Evolutionary conservation across 2,329 filamentous ascomycete species (phyloP).

Genomic region (Fusarium miscanthi): DNA sequence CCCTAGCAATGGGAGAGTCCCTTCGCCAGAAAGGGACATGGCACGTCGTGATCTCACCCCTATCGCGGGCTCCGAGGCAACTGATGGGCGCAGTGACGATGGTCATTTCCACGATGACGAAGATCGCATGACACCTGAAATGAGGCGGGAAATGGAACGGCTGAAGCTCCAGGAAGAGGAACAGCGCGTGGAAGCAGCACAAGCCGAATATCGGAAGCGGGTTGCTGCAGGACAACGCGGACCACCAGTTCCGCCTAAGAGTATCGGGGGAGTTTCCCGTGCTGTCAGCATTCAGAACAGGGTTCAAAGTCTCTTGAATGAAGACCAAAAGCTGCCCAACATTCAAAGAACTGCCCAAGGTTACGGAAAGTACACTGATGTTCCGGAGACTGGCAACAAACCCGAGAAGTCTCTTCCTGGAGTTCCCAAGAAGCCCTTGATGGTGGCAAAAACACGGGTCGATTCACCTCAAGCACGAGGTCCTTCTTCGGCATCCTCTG

Average conservation of each 20-base stretch:
- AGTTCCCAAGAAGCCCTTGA: constrained; percentile 64
- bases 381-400: constrained; percentile 51
- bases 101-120: constrained; percentile 68
- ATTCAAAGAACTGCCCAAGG: constrained; percentile 82
- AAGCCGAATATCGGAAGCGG: constrained; percentile 85
- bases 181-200: constrained; percentile 86
- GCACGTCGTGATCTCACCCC: constrained; percentile 70
- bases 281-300: constrained; percentile 92
- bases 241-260: constrained; percentile 61
- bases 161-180: constrained; percentile 87
- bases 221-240: constrained; percentile 64
- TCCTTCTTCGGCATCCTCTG: constrained; percentile 32
- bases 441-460: constrained; percentile 47
- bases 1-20: constrained; percentile 52
- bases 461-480: constrained; percentile 43
- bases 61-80: constrained; percentile 80
- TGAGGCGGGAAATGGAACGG: constrained; percentile 89
- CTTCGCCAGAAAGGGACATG: constrained; percentile 61
- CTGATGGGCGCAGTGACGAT: constrained; percentile 69
- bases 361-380: constrained; percentile 86
- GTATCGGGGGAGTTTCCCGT: constrained; percentile 68
- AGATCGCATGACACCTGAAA: constrained; percentile 84
- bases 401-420: constrained; percentile 55
- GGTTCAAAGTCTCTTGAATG: constrained; percentile 85
- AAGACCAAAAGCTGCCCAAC: constrained; percentile 71